These are phyloP conservation scores for Dioscorea alata DNA, from an alignment of 106 monocot species.

Conservation along the genomic window DNA sequence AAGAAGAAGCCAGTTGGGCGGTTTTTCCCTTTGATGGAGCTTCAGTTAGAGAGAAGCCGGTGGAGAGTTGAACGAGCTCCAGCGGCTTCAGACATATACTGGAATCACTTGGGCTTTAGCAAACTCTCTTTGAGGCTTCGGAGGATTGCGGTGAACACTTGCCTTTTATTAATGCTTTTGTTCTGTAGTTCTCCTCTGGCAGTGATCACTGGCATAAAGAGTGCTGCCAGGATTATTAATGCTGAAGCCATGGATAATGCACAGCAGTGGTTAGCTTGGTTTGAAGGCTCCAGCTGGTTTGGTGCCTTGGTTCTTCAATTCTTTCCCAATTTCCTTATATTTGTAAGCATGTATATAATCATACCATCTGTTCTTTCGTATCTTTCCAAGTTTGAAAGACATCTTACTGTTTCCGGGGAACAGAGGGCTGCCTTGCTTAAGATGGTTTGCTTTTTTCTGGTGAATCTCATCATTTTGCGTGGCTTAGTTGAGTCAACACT, in stretches of 20 bases:
- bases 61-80: conserved; percentile 96
- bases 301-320: conserved; percentile 73
- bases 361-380: conserved; percentile 91
- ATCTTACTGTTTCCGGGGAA: conserved; percentile 91
- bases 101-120: conserved; percentile 88
- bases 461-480: conserved; percentile 89
- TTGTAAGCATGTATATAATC: conserved; percentile 94
- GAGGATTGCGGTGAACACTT: conserved; percentile 71
- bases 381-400: conserved; percentile 90
- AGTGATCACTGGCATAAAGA: conserved; percentile 72
- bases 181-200: conserved; percentile 93
- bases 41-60: conserved; percentile 76
- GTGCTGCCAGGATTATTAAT: conserved; percentile 88
- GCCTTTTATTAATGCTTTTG: conserved; percentile 80
- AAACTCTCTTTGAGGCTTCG: conserved; percentile 62
- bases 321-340: conserved; percentile 89
- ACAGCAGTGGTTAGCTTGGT: conserved; percentile 76
- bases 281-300: conserved; percentile 89
- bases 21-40: conserved; percentile 93
- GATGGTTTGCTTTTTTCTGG: conserved; percentile 97
- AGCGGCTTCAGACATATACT: conserved; percentile 91
- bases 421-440: conserved; percentile 92
- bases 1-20: conserved; percentile 64
- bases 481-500: conserved; percentile 86
- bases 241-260: conserved; percentile 91